Conservation (phyloP, 495 filamentous ascomycete species). For the Daldinia decipiens region DNA sequence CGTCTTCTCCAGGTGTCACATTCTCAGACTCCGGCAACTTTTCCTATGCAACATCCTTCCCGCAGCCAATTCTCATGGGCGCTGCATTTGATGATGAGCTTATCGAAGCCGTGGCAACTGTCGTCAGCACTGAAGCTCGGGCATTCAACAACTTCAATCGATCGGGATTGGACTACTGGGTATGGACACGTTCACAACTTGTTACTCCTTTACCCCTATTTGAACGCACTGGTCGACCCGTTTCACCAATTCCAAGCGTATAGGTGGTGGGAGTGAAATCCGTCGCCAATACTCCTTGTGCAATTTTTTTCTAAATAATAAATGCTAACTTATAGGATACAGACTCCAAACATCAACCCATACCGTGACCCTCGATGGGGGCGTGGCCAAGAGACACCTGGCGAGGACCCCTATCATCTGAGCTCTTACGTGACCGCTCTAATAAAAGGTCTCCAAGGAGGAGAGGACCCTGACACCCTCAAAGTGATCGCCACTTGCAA, state of each 20-base stretch:
- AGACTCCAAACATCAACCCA: conserved; percentile 70
- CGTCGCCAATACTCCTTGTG: background rate
- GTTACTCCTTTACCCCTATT: background rate
- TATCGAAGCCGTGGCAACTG: conserved; percentile 64
- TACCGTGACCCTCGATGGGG: conserved; percentile 70
- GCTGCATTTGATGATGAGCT: conserved; percentile 68
- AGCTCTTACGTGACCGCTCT: conserved; percentile 65
- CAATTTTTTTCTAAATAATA: background rate
- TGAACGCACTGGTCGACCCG: background rate
- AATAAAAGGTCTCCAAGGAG: conserved; percentile 68
- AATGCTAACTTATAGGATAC: background rate
- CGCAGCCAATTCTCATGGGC: conserved; percentile 66
- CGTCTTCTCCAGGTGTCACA: conserved; percentile 59
- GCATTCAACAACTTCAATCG: conserved; percentile 68
- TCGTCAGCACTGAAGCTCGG: conserved; percentile 68
- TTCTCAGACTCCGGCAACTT: conserved; percentile 61
- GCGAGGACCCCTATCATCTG: conserved; percentile 67
- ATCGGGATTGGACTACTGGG: conserved; percentile 65
- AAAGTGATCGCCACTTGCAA: conserved; percentile 68
- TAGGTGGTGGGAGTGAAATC: background rate
- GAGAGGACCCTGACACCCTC: conserved; percentile 48
- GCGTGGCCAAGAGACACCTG: conserved; percentile 68
- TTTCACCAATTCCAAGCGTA: background rate
- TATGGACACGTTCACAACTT: conserved; percentile 7
- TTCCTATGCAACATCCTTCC: conserved; percentile 69